Evolutionary conservation across 495 filamentous ascomycete genomes (phyloP).

Genomic region (Neurospora intermedia): DNA sequence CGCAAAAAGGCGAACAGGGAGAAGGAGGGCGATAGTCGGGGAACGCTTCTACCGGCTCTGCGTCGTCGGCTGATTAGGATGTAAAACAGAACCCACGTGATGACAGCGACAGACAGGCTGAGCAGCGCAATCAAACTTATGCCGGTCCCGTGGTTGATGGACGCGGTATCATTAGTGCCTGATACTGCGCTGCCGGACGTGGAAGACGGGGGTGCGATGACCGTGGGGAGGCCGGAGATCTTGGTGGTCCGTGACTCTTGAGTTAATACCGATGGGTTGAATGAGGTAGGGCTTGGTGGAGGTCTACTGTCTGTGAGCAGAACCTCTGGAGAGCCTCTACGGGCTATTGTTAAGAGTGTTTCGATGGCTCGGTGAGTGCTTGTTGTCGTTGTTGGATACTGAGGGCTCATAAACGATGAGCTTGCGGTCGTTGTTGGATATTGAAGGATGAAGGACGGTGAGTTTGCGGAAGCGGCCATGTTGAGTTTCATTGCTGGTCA

Average conservation of each 20-base stretch:
- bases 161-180: background rate
- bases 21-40: background rate
- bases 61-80: slow-evolving; percentile 14
- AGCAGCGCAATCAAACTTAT: slow-evolving; percentile 24
- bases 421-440: no score
- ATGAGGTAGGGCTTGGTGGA: background rate
- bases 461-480: background rate
- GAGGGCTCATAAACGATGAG: background rate
- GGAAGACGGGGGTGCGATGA: background rate
- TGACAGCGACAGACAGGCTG: slow-evolving; percentile 17
- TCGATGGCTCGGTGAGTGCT: background rate
- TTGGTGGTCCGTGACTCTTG: background rate
- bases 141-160: slow-evolving; percentile 11
- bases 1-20: background rate
- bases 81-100: slow-evolving; percentile 14
- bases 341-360: background rate
- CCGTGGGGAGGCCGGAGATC: background rate
- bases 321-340: background rate
- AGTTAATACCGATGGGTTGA: background rate
- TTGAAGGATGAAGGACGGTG: no score
- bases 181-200: background rate
- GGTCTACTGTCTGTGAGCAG: slow-evolving; percentile 3
- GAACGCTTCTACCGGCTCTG: background rate
- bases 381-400: background rate
- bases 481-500: no score